Base-by-base conservation (phyloP, 345 rosid species). In the Heritiera littoralis region DNA sequence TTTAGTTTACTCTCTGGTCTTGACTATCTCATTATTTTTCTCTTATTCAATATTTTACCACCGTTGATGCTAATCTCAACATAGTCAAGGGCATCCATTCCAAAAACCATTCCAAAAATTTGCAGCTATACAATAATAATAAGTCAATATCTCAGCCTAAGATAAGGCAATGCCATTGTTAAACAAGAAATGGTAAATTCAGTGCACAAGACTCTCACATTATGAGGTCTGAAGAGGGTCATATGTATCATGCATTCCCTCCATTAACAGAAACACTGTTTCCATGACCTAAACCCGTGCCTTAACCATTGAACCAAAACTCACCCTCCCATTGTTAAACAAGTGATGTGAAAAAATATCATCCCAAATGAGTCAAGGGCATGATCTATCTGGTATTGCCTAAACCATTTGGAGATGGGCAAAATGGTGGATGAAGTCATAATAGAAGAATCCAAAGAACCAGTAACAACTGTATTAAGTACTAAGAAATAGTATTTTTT, bases 21-120 rank as follows among this genome's bases (percentile, higher is more conserved):
- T 78, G 46, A 78, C 79, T 66, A 35, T 35, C 59, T 66, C 77
- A 65, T 72, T 77, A 65, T 67, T 72, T 38, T 35, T 64, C 46
- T 49, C 52, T 49, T 40, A 38, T 75, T 15, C 38, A 63, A 23
- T 54, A 52, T 60, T 41, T 56, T 56, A 59, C 14, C 64, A 23
- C 32, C 40, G 1, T 60, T 64, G 14, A 13, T 12, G 43, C 68
- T 64, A 56, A 48, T 56, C 76, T 40, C 6, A 40, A 7, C 32
- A 78, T 74, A 48, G 59, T 73, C 81, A 55, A 72, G n/a, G 30
- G 32, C 4, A 11, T 41, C 46, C 38, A 23, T 40, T 58, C 35
- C 6, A 60, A 60, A 23, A 60, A 8, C 28, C 28, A 23, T 40
- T 58, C 35, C 6, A 60, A 60, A 23, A 60, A 8, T 28, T 60